A percentile compares a stretch with the other conserved stretches of the same genome.
These are phyloP conservation scores for Endocladia muricata DNA, from an alignment of 31 red algal species.

Conservation along the genomic window DNA sequence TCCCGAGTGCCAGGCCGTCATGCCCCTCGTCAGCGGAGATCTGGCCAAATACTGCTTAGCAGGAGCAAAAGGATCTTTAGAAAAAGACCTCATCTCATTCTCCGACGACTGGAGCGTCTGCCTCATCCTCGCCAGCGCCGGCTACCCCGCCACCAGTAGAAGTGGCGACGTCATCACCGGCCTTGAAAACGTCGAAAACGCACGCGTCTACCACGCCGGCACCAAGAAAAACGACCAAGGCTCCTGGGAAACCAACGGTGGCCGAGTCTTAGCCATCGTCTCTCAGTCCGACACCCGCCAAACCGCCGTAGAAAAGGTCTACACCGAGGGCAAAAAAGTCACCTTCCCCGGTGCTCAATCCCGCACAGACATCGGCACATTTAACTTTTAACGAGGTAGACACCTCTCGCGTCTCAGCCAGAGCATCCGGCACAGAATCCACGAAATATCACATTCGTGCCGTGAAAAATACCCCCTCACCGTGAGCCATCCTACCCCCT, in stretches of 20 bases:
- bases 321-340: not conserved
- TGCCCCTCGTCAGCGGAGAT: constrained; percentile 13
- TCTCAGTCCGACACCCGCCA: not conserved
- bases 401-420: too few relatives aligned
- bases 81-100: not conserved
- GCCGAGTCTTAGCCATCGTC: constrained; percentile 15
- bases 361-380: constrained; percentile 4
- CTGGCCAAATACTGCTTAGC: not conserved
- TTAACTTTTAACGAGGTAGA: too few relatives aligned
- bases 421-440: too few relatives aligned
- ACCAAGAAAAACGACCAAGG: constrained; percentile 3
- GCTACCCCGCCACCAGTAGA: constrained; percentile 1
- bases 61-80: constrained; percentile 10
- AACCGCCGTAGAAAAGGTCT: constrained; percentile 7
- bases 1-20: constrained; percentile 17
- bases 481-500: too few relatives aligned
- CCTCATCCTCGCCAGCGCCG: constrained; percentile 11
- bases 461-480: too few relatives aligned
- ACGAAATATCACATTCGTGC: too few relatives aligned
- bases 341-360: not conserved
- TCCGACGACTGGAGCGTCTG: constrained; percentile 7
- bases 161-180: constrained; percentile 1
- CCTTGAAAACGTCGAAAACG: not conserved
- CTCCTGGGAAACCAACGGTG: not conserved
- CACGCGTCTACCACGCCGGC: constrained; percentile 15